phyloP scores from a whole-genome alignment of 495 filamentous ascomycete species.

The Stereocaulon alpinum region DNA sequence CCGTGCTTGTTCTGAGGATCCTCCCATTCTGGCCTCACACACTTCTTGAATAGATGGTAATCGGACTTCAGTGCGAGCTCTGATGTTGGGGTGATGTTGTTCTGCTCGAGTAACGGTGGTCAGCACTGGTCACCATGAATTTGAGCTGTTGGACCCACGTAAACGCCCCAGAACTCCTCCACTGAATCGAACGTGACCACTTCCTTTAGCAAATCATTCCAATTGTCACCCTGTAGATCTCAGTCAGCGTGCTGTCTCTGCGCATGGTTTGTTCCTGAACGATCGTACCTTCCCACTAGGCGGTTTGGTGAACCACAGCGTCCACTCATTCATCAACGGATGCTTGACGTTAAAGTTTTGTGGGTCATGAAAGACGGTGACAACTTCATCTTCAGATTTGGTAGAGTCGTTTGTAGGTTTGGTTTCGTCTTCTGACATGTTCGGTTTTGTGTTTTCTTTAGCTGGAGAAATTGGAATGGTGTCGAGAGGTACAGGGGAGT shows the following conservation, averaged over 20 bases:
- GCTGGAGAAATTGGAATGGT: conserved; percentile 57
- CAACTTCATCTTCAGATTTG: conserved; percentile 41
- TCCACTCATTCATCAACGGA: conserved; percentile 92
- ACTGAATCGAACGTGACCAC: conserved; percentile 97
- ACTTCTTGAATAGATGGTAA: conserved; percentile 98
- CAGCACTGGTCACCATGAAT: not conserved
- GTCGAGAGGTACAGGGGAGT: conserved; percentile 40
- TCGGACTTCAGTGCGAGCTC: conserved; percentile 95
- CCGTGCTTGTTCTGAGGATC: conserved; percentile 97
- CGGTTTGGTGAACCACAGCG: conserved; percentile 98
- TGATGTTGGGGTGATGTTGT: conserved; percentile 95
- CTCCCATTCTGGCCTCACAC: conserved; percentile 96
- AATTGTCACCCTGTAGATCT: conserved; percentile 72
- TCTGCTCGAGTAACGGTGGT: conserved; percentile 42
- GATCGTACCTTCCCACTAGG: conserved; percentile 79
- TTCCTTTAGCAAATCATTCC: conserved; percentile 95
- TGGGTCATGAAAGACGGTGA: conserved; percentile 94
- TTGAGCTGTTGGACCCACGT: conserved; percentile 52
- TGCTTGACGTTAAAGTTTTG: conserved; percentile 99
- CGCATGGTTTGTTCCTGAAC: too few relatives aligned
- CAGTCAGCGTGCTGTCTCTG: not conserved
- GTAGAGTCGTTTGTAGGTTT: conserved; percentile 30
- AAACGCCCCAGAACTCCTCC: conserved; percentile 99
- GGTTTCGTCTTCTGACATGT: conserved; percentile 24
- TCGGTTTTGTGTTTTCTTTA: conserved; percentile 10